A percentile compares a stretch with the other conserved stretches of the same genome.
Evolutionary conservation across 2,329 filamentous ascomycete species (phyloP).

Genomic region (Ceratocystis lukuohia): DNA sequence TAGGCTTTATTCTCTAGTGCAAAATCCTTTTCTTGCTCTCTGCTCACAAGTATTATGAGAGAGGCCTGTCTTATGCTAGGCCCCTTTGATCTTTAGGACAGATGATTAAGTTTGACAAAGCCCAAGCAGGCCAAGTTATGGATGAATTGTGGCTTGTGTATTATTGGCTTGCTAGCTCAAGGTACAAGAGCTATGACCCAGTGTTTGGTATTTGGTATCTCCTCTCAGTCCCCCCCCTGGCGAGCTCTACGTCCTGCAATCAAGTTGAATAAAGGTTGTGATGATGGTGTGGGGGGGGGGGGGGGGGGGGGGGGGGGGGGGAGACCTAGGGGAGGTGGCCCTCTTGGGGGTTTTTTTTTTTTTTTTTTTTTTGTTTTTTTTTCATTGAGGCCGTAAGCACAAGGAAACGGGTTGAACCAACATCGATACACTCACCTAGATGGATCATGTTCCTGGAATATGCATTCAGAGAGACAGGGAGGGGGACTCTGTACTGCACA

Average conservation of each 20-base stretch:
- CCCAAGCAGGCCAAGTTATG: background rate
- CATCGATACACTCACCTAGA: background rate
- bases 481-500: background rate
- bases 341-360: background rate
- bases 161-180: background rate
- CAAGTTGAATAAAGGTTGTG: background rate
- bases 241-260: background rate
- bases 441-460: constrained; percentile 1
- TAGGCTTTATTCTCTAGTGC: background rate
- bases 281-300: background rate
- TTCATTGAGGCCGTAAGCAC: background rate
- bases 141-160: constrained; percentile 8
- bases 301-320: too few species aligned
- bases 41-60: background rate
- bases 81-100: constrained; percentile 4
- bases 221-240: background rate
- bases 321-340: too few species aligned
- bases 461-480: background rate
- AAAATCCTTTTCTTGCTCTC: background rate
- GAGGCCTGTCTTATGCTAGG: background rate
- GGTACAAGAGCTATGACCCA: constrained; percentile 4
- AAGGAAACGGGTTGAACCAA: background rate
- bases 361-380: too few species aligned
- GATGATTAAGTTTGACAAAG: background rate
- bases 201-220: background rate